Percentiles rank a stretch among this genome's conserved stretches.
phyloP scores from a whole-genome alignment of 192 early-diverging fungal species.

The Backusella australiensis region DNA sequence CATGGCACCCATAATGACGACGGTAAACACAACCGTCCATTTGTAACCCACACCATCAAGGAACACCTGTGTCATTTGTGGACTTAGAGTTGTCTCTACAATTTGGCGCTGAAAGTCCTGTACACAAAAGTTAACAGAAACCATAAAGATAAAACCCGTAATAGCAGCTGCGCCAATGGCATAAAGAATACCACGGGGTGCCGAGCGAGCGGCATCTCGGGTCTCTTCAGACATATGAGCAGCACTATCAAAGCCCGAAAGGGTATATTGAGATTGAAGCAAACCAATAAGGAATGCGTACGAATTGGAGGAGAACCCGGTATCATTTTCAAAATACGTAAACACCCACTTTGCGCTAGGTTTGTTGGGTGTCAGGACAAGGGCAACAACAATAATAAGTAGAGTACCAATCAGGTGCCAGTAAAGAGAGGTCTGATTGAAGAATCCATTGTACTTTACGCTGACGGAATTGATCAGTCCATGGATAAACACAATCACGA shows the following conservation, averaged over 20 bases:
- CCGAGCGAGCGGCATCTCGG: slow-evolving; percentile 39
- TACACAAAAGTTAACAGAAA: slow-evolving; percentile 51
- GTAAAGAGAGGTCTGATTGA: slow-evolving; percentile 45
- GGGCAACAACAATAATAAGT: slow-evolving; percentile 46
- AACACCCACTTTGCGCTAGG: slow-evolving; percentile 48
- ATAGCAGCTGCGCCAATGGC: slow-evolving; percentile 41
- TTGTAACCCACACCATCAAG: slow-evolving; percentile 46
- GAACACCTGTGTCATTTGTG: slow-evolving; percentile 49
- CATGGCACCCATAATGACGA: slow-evolving; percentile 51
- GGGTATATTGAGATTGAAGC: slow-evolving; percentile 53
- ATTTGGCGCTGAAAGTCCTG: slow-evolving; percentile 44
- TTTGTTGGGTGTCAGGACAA: slow-evolving; percentile 44
- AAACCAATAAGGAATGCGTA: slow-evolving; percentile 54
- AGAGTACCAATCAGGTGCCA: slow-evolving; percentile 43
- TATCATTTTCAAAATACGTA: slow-evolving; percentile 51
- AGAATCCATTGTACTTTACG: slow-evolving; percentile 49
- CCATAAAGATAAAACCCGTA: slow-evolving; percentile 47
- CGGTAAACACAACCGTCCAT: slow-evolving; percentile 47
- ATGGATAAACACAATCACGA: slow-evolving; percentile 47
- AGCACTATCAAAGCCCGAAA: slow-evolving; percentile 53
- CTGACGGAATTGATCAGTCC: slow-evolving; percentile 53
- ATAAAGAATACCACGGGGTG: slow-evolving; percentile 51
- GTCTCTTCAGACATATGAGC: slow-evolving; percentile 56
- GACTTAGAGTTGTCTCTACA: slow-evolving; percentile 35
- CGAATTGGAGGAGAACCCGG: slow-evolving; percentile 45